Conservation (phyloP, 495 filamentous ascomycete species). For the Neurospora tetraspora region DNA sequence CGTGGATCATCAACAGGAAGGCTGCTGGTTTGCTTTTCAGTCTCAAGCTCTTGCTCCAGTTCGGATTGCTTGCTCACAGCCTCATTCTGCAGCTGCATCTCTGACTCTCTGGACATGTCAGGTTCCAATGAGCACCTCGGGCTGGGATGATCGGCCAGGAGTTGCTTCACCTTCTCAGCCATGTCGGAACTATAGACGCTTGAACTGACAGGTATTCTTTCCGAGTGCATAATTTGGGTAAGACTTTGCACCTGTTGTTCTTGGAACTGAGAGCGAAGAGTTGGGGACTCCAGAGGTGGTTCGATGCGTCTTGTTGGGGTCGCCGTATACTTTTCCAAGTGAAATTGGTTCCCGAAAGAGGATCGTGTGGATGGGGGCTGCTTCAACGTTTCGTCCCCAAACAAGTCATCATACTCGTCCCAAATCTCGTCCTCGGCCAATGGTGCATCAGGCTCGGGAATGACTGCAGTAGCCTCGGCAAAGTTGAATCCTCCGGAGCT, state of each 20-base stretch:
- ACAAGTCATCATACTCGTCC: slow-evolving; percentile 87
- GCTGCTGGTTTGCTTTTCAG: slow-evolving; percentile 18
- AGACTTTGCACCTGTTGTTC: slow-evolving; percentile 20
- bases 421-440: slow-evolving; percentile 81
- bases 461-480: slow-evolving; percentile 48
- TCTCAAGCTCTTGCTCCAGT: slow-evolving; percentile 23
- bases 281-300: slow-evolving; percentile 32
- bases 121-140: slow-evolving; percentile 27
- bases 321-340: slow-evolving; percentile 26
- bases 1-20: slow-evolving; percentile 29
- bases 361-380: slow-evolving; percentile 41
- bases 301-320: slow-evolving; percentile 4
- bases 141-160: slow-evolving; percentile 25
- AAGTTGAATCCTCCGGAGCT: slow-evolving; percentile 47
- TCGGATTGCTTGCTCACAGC: slow-evolving; percentile 22
- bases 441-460: slow-evolving; percentile 46
- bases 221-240: slow-evolving; percentile 18
- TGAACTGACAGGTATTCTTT: slow-evolving; percentile 21
- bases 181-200: slow-evolving; percentile 39
- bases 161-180: slow-evolving; percentile 33
- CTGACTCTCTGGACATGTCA: background rate
- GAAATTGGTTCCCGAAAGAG: slow-evolving; percentile 35
- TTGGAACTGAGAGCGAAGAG: slow-evolving; percentile 15
- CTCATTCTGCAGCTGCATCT: background rate
- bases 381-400: slow-evolving; percentile 47